These are phyloP conservation scores for Alnus glutinosa DNA, from an alignment of 306 rosid genomes.

Conservation along the genomic window DNA sequence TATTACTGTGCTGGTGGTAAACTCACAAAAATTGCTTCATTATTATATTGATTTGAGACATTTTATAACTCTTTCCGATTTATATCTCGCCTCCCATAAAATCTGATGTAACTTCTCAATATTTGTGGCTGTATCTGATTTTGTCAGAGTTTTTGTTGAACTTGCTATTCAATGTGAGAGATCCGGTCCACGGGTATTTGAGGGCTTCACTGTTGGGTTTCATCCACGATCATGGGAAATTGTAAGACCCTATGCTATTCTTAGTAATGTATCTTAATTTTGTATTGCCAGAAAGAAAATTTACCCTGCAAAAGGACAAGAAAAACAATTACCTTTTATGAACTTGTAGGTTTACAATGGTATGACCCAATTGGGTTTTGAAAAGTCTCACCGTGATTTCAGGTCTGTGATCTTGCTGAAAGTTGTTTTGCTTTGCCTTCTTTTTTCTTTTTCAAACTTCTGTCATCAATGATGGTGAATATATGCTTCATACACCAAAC, in stretches of 20 bases:
- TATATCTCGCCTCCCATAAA: slow-evolving; percentile 22
- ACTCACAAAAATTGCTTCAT: slow-evolving; percentile 18
- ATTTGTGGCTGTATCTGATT: slow-evolving; percentile 32
- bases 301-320: slow-evolving; percentile 14
- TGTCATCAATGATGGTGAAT: slow-evolving; percentile 6
- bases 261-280: slow-evolving; percentile 16
- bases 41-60: slow-evolving; percentile 10
- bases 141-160: slow-evolving; percentile 71
- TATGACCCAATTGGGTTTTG: slow-evolving; percentile 81
- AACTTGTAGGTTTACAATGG: slow-evolving; percentile 85
- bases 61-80: slow-evolving; percentile 13
- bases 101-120: slow-evolving; percentile 20
- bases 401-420: slow-evolving; percentile 47
- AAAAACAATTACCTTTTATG: slow-evolving; percentile 20
- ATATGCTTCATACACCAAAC: slow-evolving; percentile 13
- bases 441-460: slow-evolving; percentile 5
- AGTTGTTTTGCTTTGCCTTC: slow-evolving; percentile 21
- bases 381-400: slow-evolving; percentile 61
- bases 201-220: slow-evolving; percentile 94
- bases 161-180: slow-evolving; percentile 77
- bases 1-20: slow-evolving; percentile 7
- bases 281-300: slow-evolving; percentile 11
- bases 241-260: slow-evolving; percentile 53
- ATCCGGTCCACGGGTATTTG: slow-evolving; percentile 75
- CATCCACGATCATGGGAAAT: slow-evolving; percentile 98